Conservation (phyloP, 352 stramenopile species). For the Stramenopiles sp. region DNA sequence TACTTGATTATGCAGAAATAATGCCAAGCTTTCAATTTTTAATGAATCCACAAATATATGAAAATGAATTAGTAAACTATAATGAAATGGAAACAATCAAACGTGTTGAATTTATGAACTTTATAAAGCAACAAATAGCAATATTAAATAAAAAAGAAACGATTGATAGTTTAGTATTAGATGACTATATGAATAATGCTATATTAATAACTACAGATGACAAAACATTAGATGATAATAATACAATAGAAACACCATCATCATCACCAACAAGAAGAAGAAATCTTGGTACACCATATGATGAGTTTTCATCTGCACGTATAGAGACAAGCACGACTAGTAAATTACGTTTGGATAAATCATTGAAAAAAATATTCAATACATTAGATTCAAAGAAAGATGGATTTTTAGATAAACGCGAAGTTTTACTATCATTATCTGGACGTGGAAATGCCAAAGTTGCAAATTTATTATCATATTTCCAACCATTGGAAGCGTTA, state of each 20-base stretch:
- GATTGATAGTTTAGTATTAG: background rate
- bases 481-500: background rate
- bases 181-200: background rate
- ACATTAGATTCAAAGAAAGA: background rate
- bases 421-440: background rate
- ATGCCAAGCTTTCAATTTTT: background rate
- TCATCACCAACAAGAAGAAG: background rate
- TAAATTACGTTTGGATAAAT: background rate
- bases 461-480: background rate
- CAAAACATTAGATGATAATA: too few relatives aligned
- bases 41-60: background rate
- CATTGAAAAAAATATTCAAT: background rate
- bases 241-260: too few relatives aligned
- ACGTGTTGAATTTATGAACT: background rate
- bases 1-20: background rate
- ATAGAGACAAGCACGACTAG: background rate
- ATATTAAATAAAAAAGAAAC: background rate
- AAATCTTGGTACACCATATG: background rate
- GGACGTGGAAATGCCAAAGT: background rate
- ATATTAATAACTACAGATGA: too few relatives aligned
- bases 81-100: background rate
- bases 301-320: background rate
- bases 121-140: background rate
- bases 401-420: background rate
- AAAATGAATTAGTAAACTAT: background rate